Conservation (phyloP, 83 land plant genomes). For the Isoetes engelmannii region DNA sequence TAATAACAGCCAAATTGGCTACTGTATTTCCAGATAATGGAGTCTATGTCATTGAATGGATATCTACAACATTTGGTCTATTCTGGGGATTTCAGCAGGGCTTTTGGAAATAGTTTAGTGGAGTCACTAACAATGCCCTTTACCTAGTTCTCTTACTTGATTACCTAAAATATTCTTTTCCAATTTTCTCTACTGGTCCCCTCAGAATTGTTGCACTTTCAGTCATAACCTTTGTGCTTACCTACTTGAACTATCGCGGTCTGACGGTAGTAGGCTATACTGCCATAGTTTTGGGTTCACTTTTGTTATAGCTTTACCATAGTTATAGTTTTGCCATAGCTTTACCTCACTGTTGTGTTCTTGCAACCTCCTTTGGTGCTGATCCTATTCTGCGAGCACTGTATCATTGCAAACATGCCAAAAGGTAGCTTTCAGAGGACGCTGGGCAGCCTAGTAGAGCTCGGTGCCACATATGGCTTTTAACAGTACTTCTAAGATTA, state of each 20-base stretch:
- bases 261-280: conserved; percentile 55
- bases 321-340: too few species aligned
- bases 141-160: conserved; percentile 75
- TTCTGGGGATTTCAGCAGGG: conserved; percentile 80
- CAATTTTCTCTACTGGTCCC: conserved; percentile 28
- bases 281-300: conserved; percentile 41
- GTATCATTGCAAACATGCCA: too few species aligned
- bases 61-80: conserved; percentile 59
- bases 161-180: conserved; percentile 55
- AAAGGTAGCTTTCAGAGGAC: too few species aligned
- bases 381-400: too few species aligned
- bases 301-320: too few species aligned
- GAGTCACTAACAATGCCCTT: conserved; percentile 68
- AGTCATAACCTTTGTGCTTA: conserved; percentile 41
- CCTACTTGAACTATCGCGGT: conserved; percentile 70
- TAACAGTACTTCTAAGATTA: too few species aligned
- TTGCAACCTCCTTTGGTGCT: too few species aligned
- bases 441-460: too few species aligned
- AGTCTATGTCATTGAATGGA: conserved; percentile 79
- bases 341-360: too few species aligned
- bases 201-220: conserved; percentile 39
- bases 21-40: conserved; percentile 78
- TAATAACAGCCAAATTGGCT: conserved; percentile 68
- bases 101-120: conserved; percentile 71
- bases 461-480: too few species aligned